Base-by-base conservation (phyloP, 1,139 yeast genomes). In the Taphrina sp. region DNA sequence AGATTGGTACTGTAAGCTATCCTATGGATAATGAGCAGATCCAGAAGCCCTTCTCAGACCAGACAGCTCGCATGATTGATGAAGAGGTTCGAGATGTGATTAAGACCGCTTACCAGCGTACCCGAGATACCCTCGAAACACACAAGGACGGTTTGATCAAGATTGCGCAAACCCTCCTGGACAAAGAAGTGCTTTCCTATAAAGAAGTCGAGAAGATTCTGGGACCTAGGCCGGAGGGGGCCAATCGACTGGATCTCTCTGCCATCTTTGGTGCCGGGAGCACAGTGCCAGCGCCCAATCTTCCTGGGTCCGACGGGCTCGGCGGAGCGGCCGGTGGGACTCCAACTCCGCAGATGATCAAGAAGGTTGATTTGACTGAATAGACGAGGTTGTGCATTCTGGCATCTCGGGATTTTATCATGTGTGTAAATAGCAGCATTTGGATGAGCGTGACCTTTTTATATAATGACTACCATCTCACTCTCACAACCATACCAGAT, bases 1-100 rank as follows among this genome's bases (percentile, higher is more conserved):
- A 81, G 66, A 78, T 94, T 47, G 98, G 98, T 7, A 81, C 86
- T 69, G 80, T 90, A 33, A 81, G 87, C 60, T 88, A 82, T 67
- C 84, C 83, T 56, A 77, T 77, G 61, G 85, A 81, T 58, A 77
- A 79, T 64, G 65, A 62, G 36, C 71, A 63, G 64, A 75, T 85
- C 63, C 85, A 88, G 63, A 92, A 92, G 70, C 96, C 96, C 5
- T 92, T 83, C 70, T 86, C 95, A 70, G 96, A 90, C 64, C 82
- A 79, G 61, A 92, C 97, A 8, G 89, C 88, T 43, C 76, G 77
- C 59, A 64, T 79, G 53, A 89, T 94, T 63, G 99, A 94, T 66
- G 74, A 73, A 39, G 98, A 94, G 70, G 85, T 94, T 43, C 82
- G 86, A 61, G 75, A 86, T 61, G 83, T 94, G 58, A 90, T 92